These are phyloP conservation scores for Perilla frutescens DNA, from an alignment of 257 asterid species.

Conservation along the genomic window DNA sequence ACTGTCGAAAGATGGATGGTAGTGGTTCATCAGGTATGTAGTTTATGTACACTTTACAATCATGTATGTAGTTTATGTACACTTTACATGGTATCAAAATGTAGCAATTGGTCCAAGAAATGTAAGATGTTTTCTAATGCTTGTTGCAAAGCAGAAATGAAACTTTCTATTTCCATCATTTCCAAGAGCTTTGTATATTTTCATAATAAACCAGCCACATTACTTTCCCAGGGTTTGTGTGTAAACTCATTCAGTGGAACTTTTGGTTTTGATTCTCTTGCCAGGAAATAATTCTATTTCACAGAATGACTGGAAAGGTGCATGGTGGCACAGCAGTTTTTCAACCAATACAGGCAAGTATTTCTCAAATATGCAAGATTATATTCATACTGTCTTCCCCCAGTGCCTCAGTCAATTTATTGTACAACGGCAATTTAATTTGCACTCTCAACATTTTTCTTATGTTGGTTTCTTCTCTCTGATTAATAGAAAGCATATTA, in stretches of 20 bases:
- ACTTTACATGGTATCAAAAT: background rate
- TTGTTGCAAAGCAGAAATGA: background rate
- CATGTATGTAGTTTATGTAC: conserved; percentile 45
- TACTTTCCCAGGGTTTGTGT: background rate
- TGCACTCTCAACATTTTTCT: background rate
- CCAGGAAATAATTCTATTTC: conserved; percentile 69
- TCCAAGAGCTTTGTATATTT: conserved; percentile 2
- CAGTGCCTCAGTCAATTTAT: background rate
- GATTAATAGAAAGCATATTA: background rate
- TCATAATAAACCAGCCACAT: background rate
- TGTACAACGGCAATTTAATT: background rate
- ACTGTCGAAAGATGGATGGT: conserved; percentile 66
- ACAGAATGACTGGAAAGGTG: conserved; percentile 77
- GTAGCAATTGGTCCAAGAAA: background rate
- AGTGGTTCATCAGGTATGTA: conserved; percentile 60
- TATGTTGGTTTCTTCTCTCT: background rate
- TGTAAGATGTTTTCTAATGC: background rate
- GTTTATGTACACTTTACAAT: background rate
- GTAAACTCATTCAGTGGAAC: conserved; percentile 14
- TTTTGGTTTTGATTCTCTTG: conserved; percentile 14
- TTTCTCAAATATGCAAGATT: conserved; percentile 27
- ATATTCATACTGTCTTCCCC: background rate
- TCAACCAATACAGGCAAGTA: conserved; percentile 63
- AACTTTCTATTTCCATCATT: conserved; percentile 8
- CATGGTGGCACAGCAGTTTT: conserved; percentile 97